Evolutionary conservation across 2,329 filamentous ascomycete genomes (phyloP).

Genomic region (Colletotrichum noveboracense): DNA sequence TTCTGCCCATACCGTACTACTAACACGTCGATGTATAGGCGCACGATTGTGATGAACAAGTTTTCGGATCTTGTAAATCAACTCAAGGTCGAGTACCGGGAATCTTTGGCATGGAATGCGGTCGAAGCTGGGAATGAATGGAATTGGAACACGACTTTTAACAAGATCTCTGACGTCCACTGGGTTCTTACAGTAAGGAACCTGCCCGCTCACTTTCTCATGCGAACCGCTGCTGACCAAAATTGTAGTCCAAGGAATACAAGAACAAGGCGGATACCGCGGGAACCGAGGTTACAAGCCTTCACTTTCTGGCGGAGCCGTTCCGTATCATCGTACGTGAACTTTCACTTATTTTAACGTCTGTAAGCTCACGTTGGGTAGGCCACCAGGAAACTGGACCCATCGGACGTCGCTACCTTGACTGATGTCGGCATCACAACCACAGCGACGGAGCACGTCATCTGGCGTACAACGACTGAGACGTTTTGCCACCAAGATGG

Average conservation of each 20-base stretch:
- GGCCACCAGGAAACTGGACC: too few relatives aligned
- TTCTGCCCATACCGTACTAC: too few relatives aligned
- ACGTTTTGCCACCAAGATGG: neutral
- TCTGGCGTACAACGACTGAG: neutral
- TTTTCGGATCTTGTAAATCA: neutral
- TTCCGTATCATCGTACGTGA: neutral
- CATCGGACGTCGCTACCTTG: too few relatives aligned
- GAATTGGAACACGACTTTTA: neutral
- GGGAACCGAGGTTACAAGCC: too few relatives aligned
- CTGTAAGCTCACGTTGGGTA: accelerated
- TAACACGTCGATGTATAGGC: too few relatives aligned
- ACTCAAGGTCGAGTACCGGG: neutral
- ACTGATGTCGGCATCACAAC: too few relatives aligned
- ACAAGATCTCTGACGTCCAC: too few relatives aligned
- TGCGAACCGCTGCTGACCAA: too few relatives aligned
- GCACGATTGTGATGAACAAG: neutral
- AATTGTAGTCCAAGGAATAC: too few relatives aligned
- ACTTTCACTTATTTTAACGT: accelerated
- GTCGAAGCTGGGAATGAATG: accelerated
- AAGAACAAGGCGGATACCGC: too few relatives aligned
- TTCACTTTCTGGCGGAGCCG: neutral
- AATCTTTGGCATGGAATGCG: neutral
- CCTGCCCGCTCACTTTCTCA: accelerated
- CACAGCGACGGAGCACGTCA: too few relatives aligned
- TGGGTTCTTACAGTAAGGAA: too few relatives aligned